phyloP scores from a whole-genome alignment of 108 stramenopile species.

The Phaeodactylum tricornutum region DNA sequence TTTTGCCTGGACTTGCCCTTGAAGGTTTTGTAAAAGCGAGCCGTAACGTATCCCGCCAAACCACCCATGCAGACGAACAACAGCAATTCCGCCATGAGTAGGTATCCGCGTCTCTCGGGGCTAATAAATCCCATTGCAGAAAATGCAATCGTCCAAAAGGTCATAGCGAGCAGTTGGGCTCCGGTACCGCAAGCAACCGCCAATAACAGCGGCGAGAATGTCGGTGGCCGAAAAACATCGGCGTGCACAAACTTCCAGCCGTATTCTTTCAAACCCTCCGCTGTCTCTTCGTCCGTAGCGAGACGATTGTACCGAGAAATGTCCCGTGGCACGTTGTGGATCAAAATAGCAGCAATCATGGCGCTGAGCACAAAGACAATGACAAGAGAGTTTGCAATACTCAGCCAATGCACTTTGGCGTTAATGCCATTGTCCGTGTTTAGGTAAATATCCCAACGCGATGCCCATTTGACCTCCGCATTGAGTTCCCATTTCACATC shows the following conservation, averaged over 20 bases:
- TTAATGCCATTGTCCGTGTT: conserved; percentile 74
- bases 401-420: conserved; percentile 75
- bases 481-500: conserved; percentile 76
- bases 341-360: conserved; percentile 10
- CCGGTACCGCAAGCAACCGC: conserved; percentile 80
- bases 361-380: conserved; percentile 73
- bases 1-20: conserved; percentile 76
- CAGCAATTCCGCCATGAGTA: conserved; percentile 81
- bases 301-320: conserved; percentile 50
- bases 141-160: conserved; percentile 65
- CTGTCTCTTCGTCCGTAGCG: conserved; percentile 74
- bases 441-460: conserved; percentile 90
- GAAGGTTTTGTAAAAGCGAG: conserved; percentile 92
- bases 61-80: conserved; percentile 85
- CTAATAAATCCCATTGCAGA: conserved; percentile 79
- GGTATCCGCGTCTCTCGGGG: conserved; percentile 83
- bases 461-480: conserved; percentile 68
- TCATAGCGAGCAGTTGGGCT: conserved; percentile 64
- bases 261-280: conserved; percentile 78
- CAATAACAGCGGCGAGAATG: conserved; percentile 50
- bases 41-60: conserved; percentile 74
- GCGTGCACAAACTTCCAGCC: conserved; percentile 92
- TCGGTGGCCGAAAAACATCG: conserved; percentile 84
- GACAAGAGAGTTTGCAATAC: conserved; percentile 67
- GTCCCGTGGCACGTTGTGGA: conserved; percentile 39